Evolutionary conservation across 805 yeast genomes (phyloP).

Genomic region (Wickerhamomyces chambardii): DNA sequence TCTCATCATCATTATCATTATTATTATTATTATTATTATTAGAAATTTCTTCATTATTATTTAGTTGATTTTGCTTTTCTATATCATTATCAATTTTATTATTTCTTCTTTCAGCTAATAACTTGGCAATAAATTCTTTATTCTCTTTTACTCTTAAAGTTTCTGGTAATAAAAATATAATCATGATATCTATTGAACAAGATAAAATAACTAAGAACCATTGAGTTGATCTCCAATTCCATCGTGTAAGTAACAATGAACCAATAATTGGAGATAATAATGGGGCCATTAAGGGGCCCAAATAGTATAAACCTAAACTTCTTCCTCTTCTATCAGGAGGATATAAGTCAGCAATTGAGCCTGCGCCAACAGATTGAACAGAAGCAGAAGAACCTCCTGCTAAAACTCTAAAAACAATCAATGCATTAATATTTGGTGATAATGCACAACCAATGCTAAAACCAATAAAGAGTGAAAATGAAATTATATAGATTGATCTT

Average conservation of each 20-base stretch:
- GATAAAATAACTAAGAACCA: slow-evolving; percentile 73
- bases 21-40: slow-evolving; percentile 4
- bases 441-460: slow-evolving; percentile 70
- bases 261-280: slow-evolving; percentile 74
- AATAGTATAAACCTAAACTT: slow-evolving; percentile 72
- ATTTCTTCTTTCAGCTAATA: slow-evolving; percentile 29
- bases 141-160: slow-evolving; percentile 55
- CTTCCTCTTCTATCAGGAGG: slow-evolving; percentile 60
- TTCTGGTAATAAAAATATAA: slow-evolving; percentile 63
- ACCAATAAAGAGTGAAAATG: slow-evolving; percentile 52
- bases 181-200: slow-evolving; percentile 37
- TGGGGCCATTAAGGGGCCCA: slow-evolving; percentile 80
- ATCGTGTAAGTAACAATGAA: slow-evolving; percentile 57
- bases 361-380: slow-evolving; percentile 88
- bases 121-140: slow-evolving; percentile 36
- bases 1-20: slow-evolving; percentile 1
- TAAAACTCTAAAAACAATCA: slow-evolving; percentile 62
- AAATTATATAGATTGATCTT: slow-evolving; percentile 60
- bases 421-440: slow-evolving; percentile 47
- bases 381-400: slow-evolving; percentile 79
- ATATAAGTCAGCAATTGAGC: slow-evolving; percentile 71
- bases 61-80: neutral
- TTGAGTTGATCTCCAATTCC: slow-evolving; percentile 89
- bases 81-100: slow-evolving; percentile 1
- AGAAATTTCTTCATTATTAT: neutral